A percentile compares a stretch with the other conserved stretches of the same genome.
phyloP scores from a whole-genome alignment of 176 grass and related monocot species.

The Oryza punctata region DNA sequence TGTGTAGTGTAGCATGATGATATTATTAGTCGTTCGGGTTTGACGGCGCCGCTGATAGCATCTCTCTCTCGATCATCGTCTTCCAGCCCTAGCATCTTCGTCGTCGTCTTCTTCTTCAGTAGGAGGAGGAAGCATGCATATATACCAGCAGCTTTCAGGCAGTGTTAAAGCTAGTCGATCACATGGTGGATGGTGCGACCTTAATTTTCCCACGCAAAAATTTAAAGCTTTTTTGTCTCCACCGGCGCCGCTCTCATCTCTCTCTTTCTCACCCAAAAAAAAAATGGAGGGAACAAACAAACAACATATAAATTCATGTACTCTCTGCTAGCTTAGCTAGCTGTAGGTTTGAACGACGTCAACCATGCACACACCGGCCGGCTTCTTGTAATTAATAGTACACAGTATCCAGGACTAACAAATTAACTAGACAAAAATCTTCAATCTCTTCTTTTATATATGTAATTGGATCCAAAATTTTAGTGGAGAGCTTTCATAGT shows the following conservation, averaged over 20 bases:
- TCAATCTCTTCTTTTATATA: no score
- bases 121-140: background rate
- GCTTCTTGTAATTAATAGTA: no score
- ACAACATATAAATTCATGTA: background rate
- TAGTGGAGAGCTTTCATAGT: no score
- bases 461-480: no score
- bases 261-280: background rate
- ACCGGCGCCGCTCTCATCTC: background rate
- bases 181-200: background rate
- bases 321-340: background rate
- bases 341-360: no score
- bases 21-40: no score
- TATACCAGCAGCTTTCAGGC: background rate
- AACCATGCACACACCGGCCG: no score
- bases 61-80: background rate
- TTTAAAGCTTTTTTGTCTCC: background rate
- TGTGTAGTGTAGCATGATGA: background rate
- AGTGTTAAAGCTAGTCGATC: background rate
- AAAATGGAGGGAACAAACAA: background rate
- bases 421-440: no score
- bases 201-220: constrained; percentile 40
- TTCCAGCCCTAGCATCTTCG: background rate
- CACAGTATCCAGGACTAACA: no score
- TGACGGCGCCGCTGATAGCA: background rate
- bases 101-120: background rate